phyloP scores from a whole-genome alignment of 352 stramenopile species.

The Phytophthora crassamura region DNA sequence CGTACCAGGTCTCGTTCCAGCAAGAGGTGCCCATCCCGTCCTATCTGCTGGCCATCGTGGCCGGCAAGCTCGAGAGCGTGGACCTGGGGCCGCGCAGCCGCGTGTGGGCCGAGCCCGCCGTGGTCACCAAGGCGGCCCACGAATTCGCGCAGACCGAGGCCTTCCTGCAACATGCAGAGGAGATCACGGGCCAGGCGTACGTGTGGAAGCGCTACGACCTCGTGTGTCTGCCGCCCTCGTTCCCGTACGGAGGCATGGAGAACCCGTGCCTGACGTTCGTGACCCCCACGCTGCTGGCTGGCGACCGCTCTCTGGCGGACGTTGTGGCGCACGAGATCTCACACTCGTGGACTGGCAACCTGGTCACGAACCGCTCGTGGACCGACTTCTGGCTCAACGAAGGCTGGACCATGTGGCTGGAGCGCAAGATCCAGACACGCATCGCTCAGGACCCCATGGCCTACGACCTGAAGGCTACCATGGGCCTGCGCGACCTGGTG shows the following conservation, averaged over 20 bases:
- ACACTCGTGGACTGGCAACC: slow-evolving; percentile 97
- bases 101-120: slow-evolving; percentile 95
- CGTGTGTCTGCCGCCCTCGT: slow-evolving; percentile 95
- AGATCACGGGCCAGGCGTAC: slow-evolving; percentile 93
- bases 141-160: slow-evolving; percentile 97
- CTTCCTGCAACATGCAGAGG: slow-evolving; percentile 93
- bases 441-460: slow-evolving; percentile 52
- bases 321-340: slow-evolving; percentile 98
- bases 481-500: slow-evolving; percentile 50
- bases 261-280: slow-evolving; percentile 95
- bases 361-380: slow-evolving; percentile 97
- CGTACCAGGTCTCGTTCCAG: slow-evolving; percentile 71
- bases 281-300: slow-evolving; percentile 95
- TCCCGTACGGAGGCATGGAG: slow-evolving; percentile 89
- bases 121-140: slow-evolving; percentile 92
- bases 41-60: slow-evolving; percentile 96
- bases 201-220: slow-evolving; percentile 98
- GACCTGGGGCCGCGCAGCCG: slow-evolving; percentile 88
- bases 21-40: slow-evolving; percentile 95
- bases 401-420: slow-evolving; percentile 97
- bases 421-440: slow-evolving; percentile 95
- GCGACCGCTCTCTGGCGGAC: slow-evolving; percentile 94
- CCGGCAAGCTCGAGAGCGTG: slow-evolving; percentile 88
- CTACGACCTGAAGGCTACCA: slow-evolving; percentile 65
- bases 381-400: slow-evolving; percentile 99